Evolutionary conservation across 257 asterid genomes (phyloP), one percentile per base, ranked within the genome.

Genomic region (Jasminum sambac): DNA sequence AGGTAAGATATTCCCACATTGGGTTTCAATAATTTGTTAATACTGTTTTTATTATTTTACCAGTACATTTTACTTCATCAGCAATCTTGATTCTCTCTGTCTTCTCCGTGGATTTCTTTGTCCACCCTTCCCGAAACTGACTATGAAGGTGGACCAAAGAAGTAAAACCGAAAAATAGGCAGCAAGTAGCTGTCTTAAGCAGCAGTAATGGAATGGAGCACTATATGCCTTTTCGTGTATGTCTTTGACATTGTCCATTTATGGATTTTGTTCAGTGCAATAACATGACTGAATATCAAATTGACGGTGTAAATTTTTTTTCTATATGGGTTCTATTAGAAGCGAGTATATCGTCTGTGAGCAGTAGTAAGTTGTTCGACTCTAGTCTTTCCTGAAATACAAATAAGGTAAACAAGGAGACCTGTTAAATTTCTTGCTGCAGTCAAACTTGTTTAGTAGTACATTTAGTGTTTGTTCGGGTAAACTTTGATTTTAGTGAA

Each of bases 1-100:
- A 90, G 97, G 98, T 92, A 79, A 19, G 46, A 16, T 55, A 19
- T 38, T 63, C 39, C 42, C 50, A 5, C n/a, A 17, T 25, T 78
- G 38, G 58, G 36, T 30, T 30, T 30, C 36, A 17, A 17, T 48
- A n/a, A n/a, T n/a, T 50, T 55, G 62, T 55, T 55, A 55, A 55
- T 55, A 55, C 7, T 55, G 62, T 55, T 2, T 11, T 23, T 8
- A 21, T 19, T 55, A 55, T 55, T 21, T 55, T 55, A 55, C 34
- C 23, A 55, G 62, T 50, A 50, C 17, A n/a, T 50, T 50, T 50
- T 50, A 17, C 11, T 5, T 64, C 40, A 30, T 30, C 36, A 30
- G 4, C 36, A 30, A 30, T 30, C 1, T 30, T 30, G 36, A 38
- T 66, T 52, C 40, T 74, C 63, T 26, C 67, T 59, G 50, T 44